Percentiles rank a stretch among this genome's conserved stretches.
Conservation (phyloP, 345 rosid genomes). For the Moricandia moricandioides region DNA sequence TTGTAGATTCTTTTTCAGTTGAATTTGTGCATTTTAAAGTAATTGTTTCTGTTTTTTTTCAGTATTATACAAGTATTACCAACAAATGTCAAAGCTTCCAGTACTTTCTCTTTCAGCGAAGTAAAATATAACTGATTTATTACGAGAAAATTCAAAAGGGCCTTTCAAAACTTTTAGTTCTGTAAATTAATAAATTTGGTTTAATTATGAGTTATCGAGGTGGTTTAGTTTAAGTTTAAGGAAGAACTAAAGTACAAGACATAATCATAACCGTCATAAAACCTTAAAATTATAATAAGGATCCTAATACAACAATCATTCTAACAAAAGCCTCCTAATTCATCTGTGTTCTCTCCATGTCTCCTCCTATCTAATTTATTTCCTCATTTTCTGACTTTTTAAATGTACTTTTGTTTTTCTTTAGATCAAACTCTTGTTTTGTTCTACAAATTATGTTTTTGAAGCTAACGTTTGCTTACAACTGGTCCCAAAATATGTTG, state of each 20-base stretch:
- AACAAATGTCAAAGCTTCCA: background rate
- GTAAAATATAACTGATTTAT: background rate
- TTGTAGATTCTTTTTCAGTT: background rate
- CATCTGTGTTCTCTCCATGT: conserved; percentile 25
- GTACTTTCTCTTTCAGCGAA: background rate
- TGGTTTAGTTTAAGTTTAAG: conserved; percentile 23
- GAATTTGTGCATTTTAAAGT: background rate
- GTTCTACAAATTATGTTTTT: conserved; percentile 8
- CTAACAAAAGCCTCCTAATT: conserved; percentile 22
- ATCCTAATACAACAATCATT: conserved; percentile 32
- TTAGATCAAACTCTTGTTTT: conserved; percentile 30
- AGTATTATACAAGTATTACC: background rate
- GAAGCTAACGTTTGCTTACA: conserved; percentile 12
- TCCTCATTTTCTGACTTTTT: conserved; percentile 13
- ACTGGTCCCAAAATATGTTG: conserved; percentile 33
- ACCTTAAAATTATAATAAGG: conserved; percentile 36
- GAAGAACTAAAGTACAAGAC: conserved; percentile 51
- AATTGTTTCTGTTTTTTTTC: background rate
- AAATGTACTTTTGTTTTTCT: background rate
- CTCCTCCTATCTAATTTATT: conserved; percentile 2
- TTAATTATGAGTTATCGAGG: conserved; percentile 7
- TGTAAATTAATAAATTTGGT: background rate
- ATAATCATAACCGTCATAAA: conserved; percentile 48
- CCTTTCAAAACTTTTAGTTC: background rate
- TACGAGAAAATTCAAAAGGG: background rate